These are phyloP conservation scores for Arabis alpina DNA, from an alignment of 345 rosid species.

Conservation along the genomic window DNA sequence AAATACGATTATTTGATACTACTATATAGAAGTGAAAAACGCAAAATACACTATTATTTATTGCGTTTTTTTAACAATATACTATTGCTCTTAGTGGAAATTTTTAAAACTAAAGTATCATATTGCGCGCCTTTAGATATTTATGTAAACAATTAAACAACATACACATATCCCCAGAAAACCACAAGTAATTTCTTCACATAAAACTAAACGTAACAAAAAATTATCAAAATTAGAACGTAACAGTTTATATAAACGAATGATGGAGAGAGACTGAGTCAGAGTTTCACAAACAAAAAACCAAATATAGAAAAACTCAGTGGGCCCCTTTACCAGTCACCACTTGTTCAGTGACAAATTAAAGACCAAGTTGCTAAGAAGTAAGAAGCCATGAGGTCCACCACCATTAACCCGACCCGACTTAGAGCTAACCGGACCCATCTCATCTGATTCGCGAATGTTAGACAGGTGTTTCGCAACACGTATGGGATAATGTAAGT, in stretches of 20 bases:
- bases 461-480: slow-evolving; percentile 35
- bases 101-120: no score
- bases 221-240: no score
- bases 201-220: slow-evolving; percentile 4
- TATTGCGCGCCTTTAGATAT: no score
- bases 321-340: slow-evolving; percentile 13
- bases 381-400: slow-evolving; percentile 26
- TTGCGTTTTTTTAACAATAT: no score
- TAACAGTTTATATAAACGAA: neutral
- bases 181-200: neutral
- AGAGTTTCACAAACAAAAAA: slow-evolving; percentile 9
- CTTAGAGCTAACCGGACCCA: neutral
- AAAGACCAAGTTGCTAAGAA: slow-evolving; percentile 20
- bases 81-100: neutral
- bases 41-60: no score
- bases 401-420: slow-evolving; percentile 20
- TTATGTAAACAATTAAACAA: neutral
- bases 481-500: slow-evolving; percentile 14
- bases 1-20: neutral
- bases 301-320: neutral
- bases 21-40: no score
- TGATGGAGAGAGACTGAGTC: slow-evolving; percentile 7
- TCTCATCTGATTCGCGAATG: slow-evolving; percentile 6
- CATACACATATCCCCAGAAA: no score
- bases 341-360: slow-evolving; percentile 9